Conservation (phyloP, 2,329 filamentous ascomycete species). For the Talaromyces sp. region DNA sequence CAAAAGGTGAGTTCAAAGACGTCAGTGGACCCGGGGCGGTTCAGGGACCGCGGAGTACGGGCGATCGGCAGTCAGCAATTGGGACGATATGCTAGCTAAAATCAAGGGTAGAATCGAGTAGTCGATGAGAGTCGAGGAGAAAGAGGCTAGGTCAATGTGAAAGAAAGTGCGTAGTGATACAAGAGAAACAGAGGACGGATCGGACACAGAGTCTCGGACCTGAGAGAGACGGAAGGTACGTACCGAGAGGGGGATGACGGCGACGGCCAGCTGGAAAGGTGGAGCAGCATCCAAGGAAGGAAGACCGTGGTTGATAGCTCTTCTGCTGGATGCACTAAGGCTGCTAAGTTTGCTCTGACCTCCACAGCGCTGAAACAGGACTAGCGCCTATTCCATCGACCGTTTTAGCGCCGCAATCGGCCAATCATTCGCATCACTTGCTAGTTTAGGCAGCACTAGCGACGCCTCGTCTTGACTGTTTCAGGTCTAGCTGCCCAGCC, state of each 20-base stretch:
- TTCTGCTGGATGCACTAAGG: no score
- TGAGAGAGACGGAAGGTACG: neutral
- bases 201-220: neutral
- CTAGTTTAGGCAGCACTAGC: neutral
- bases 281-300: neutral
- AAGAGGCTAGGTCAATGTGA: neutral
- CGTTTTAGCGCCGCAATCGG: neutral
- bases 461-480: neutral
- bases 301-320: constrained; percentile 1
- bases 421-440: neutral
- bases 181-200: neutral
- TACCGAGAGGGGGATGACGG: constrained; percentile 8
- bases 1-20: neutral
- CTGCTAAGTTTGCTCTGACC: no score
- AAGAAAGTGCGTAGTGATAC: neutral
- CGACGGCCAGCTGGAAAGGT: constrained; percentile 1
- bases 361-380: neutral
- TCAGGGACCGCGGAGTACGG: neutral
- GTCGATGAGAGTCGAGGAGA: neutral
- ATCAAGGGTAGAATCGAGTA: neutral
- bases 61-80: neutral
- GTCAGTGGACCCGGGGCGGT: constrained; percentile 11
- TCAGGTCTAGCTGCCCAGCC: neutral
- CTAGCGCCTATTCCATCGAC: neutral
- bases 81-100: neutral